phyloP scores from a whole-genome alignment of 2,329 filamentous ascomycete genomes.

The Talaromyces islandicus region DNA sequence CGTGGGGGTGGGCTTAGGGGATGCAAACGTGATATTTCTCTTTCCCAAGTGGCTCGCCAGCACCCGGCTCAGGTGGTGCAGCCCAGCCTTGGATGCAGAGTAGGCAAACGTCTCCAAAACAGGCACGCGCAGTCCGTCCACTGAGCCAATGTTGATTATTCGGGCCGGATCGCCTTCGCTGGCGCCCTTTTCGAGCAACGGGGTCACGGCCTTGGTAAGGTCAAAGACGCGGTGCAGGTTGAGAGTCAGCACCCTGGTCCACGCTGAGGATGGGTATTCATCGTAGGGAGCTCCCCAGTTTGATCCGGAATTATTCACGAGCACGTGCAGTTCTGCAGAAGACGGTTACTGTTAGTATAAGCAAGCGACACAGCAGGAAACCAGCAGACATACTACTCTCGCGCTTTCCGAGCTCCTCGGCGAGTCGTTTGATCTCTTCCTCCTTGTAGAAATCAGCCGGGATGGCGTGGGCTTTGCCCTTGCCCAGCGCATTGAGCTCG shows the following conservation, averaged over 20 bases:
- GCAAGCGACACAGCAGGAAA: not conserved
- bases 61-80: conserved; percentile 49
- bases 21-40: conserved; percentile 45
- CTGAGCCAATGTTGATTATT: conserved; percentile 50
- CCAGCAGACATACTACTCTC: conserved; percentile 46
- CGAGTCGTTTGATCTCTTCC: conserved; percentile 44
- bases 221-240: conserved; percentile 52
- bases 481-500: conserved; percentile 47
- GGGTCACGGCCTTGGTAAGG: conserved; percentile 41
- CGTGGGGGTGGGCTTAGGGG: conserved; percentile 21
- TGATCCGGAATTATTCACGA: conserved; percentile 50
- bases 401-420: conserved; percentile 43
- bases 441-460: conserved; percentile 49
- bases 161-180: conserved; percentile 38
- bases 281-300: conserved; percentile 54
- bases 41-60: conserved; percentile 47
- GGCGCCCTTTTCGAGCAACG: conserved; percentile 42
- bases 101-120: conserved; percentile 49
- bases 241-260: conserved; percentile 52
- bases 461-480: conserved; percentile 47
- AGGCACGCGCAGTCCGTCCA: conserved; percentile 50
- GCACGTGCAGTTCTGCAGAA: conserved; percentile 35
- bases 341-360: not conserved
- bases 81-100: conserved; percentile 48
- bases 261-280: conserved; percentile 52